Percentiles rank a stretch among this genome's conserved stretches.
phyloP scores from a whole-genome alignment of 345 rosid genomes.

The Eutrema yunnanense region DNA sequence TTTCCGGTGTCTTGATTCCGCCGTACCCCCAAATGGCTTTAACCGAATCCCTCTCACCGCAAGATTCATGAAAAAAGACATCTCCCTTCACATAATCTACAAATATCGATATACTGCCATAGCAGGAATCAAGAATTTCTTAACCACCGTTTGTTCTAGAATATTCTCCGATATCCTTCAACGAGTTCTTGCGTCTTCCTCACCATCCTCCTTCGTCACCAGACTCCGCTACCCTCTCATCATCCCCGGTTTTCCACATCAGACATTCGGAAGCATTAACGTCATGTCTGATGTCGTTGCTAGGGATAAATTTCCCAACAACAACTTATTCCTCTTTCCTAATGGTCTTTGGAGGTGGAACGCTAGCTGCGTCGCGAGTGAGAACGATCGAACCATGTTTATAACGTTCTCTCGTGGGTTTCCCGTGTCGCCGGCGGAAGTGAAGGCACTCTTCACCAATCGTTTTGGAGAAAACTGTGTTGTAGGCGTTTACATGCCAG shows the following conservation, averaged over 20 bases:
- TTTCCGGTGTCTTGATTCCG: constrained; percentile 8
- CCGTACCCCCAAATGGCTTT: not conserved
- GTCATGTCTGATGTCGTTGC: not conserved
- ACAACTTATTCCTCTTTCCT: not conserved
- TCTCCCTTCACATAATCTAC: constrained; percentile 22
- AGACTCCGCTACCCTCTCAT: not conserved
- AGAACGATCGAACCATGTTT: constrained; percentile 40
- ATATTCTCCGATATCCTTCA: constrained; percentile 32
- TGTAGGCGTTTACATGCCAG: constrained; percentile 15
- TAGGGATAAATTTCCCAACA: not conserved
- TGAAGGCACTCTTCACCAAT: constrained; percentile 16
- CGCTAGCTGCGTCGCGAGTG: constrained; percentile 6
- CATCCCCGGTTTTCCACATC: constrained; percentile 43
- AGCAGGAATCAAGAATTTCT: constrained; percentile 35
- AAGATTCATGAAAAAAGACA: not conserved
- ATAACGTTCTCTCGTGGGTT: constrained; percentile 46
- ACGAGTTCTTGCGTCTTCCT: not conserved
- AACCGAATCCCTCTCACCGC: constrained; percentile 27
- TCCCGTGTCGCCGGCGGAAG: constrained; percentile 37
- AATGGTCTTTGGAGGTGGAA: constrained; percentile 41
- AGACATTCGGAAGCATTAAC: constrained; percentile 31
- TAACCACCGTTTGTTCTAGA: constrained; percentile 33
- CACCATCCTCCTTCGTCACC: not conserved
- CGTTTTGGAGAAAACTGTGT: constrained; percentile 25
- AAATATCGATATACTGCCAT: constrained; percentile 30